A percentile compares a stretch with the other conserved stretches of the same genome.
Conservation (phyloP, 2,329 filamentous ascomycete genomes). For the Botryotinia convoluta region DNA sequence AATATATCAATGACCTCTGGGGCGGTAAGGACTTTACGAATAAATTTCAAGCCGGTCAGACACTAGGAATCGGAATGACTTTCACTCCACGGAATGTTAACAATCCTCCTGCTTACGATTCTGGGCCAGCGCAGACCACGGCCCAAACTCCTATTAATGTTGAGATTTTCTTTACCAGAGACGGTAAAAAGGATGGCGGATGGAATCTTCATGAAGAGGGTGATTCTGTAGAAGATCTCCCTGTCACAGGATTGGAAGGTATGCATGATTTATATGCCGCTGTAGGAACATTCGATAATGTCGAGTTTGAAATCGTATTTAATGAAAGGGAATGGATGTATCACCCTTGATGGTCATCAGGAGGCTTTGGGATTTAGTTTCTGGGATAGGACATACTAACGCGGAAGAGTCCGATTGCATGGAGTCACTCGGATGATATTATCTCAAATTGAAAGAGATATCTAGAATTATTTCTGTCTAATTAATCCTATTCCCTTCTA, state of each 20-base stretch:
- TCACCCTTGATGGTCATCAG: conserved; percentile 27
- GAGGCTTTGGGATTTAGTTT: neutral
- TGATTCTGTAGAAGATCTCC: conserved; percentile 59
- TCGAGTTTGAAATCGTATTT: conserved; percentile 66
- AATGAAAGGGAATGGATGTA: conserved; percentile 59
- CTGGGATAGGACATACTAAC: neutral
- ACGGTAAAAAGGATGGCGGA: conserved; percentile 56
- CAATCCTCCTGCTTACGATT: conserved; percentile 37
- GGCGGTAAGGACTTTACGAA: conserved; percentile 68
- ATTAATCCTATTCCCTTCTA: neutral
- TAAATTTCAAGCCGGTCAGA: conserved; percentile 63
- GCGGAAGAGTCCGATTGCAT: neutral
- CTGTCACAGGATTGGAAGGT: conserved; percentile 66
- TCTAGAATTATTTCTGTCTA: neutral
- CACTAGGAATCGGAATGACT: conserved; percentile 69
- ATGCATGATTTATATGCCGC: conserved; percentile 68
- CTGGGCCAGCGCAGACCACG: conserved; percentile 28
- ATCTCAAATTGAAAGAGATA: neutral
- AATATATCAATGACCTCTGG: conserved; percentile 72
- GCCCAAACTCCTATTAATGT: conserved; percentile 43
- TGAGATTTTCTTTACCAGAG: conserved; percentile 67
- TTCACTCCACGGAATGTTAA: conserved; percentile 42
- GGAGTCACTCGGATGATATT: neutral
- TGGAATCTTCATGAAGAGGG: conserved; percentile 77
- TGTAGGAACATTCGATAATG: conserved; percentile 67